phyloP scores from a whole-genome alignment of 441 rosid genomes.

The Hura crepitans region DNA sequence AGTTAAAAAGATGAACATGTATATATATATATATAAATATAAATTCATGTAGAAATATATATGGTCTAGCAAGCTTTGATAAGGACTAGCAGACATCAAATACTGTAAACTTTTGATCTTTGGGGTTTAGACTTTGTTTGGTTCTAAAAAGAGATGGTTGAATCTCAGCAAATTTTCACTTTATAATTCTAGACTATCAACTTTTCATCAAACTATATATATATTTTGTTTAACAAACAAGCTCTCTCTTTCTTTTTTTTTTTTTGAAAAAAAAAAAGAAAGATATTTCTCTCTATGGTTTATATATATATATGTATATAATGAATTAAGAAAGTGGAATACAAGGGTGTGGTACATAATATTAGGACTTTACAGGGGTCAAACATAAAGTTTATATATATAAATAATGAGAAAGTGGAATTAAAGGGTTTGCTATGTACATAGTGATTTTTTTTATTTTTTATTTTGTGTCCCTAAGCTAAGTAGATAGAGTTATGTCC shows the following conservation, averaged over 20 bases:
- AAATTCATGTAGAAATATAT: not conserved
- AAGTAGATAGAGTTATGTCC: not conserved
- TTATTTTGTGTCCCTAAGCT: not conserved
- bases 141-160: constrained; percentile 37
- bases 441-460: constrained; percentile 9
- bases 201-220: too few relatives aligned
- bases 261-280: not conserved
- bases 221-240: too few relatives aligned
- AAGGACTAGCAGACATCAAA: constrained; percentile 23
- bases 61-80: constrained; percentile 8
- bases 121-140: constrained; percentile 32
- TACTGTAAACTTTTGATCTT: constrained; percentile 29
- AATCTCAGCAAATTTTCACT: constrained; percentile 20
- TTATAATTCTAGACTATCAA: too few relatives aligned
- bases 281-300: not conserved
- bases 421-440: not conserved
- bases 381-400: constrained; percentile 32
- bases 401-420: not conserved
- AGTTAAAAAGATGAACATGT: not conserved
- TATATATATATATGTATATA: not conserved
- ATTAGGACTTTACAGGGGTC: constrained; percentile 43
- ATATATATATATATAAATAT: too few relatives aligned
- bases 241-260: too few relatives aligned
- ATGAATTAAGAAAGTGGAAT: constrained; percentile 28
- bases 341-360: constrained; percentile 25